A percentile compares a stretch with the other conserved stretches of the same genome.
These are phyloP conservation scores for Paramecium biaurelia DNA, from an alignment of 73 alveolate species.

Conservation along the genomic window DNA sequence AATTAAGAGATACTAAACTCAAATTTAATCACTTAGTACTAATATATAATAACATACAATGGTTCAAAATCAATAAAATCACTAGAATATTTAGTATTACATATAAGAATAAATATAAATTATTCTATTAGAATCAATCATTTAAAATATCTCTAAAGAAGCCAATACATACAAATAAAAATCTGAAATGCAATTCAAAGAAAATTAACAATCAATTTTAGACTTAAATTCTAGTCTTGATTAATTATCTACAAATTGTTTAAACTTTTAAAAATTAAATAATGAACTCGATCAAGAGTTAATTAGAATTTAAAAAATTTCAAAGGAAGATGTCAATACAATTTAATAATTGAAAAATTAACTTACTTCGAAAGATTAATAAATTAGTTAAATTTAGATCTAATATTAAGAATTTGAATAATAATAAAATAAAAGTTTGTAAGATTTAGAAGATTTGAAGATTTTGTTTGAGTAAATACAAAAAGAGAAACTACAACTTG, in stretches of 20 bases:
- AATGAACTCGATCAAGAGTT: not conserved
- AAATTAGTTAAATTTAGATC: not conserved
- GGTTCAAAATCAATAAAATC: not conserved
- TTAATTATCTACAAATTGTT: not conserved
- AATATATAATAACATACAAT: not conserved
- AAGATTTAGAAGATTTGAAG: not conserved
- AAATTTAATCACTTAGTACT: not conserved
- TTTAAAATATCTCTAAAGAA: not conserved
- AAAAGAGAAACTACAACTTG: not conserved
- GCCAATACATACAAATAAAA: not conserved
- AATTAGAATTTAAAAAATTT: not conserved
- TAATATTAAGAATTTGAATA: not conserved
- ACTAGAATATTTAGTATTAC: not conserved
- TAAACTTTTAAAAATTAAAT: not conserved
- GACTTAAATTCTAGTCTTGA: not conserved
- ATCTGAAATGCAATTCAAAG: not conserved
- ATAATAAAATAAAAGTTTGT: not conserved
- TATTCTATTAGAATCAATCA: not conserved
- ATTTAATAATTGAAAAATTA: not conserved
- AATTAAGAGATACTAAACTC: not conserved
- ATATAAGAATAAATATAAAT: not conserved
- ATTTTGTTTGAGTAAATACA: not conserved
- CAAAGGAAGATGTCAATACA: not conserved
- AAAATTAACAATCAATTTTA: not conserved
- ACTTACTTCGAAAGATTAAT: not conserved